Percentiles rank a stretch among this genome's conserved stretches.
These are phyloP conservation scores for Simplicillium sp. DNA, from an alignment of 2,329 filamentous ascomycete genomes.

Conservation along the genomic window DNA sequence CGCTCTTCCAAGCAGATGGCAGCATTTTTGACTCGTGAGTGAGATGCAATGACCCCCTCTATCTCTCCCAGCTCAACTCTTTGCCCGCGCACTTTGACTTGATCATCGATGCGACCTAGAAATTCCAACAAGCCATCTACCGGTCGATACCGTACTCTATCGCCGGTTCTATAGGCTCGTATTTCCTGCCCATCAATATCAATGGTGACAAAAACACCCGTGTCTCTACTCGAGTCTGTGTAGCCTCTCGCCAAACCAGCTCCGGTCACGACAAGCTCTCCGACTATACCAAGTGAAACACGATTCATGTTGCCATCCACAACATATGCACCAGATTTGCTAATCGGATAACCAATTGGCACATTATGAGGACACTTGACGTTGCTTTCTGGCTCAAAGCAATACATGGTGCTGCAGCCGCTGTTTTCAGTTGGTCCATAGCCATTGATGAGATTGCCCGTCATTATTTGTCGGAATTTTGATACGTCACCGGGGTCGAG, in stretches of 20 bases:
- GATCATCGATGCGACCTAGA: constrained; percentile 16
- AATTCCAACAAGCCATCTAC: constrained; percentile 15
- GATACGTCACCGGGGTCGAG: constrained; percentile 4
- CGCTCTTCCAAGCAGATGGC: constrained; percentile 8
- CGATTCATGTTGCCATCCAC: constrained; percentile 10
- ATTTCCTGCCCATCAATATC: constrained; percentile 3
- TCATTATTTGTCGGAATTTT: neutral
- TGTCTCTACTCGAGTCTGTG: constrained; percentile 5
- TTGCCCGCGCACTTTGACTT: constrained; percentile 20
- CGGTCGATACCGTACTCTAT: constrained; percentile 13
- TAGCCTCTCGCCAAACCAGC: constrained; percentile 13
- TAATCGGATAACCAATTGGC: constrained; percentile 12
- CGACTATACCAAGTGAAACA: constrained; percentile 11
- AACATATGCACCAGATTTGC: constrained; percentile 12
- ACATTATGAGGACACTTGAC: constrained; percentile 6
- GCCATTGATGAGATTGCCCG: constrained; percentile 6
- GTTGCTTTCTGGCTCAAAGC: constrained; percentile 2
- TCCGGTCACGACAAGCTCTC: constrained; percentile 16
- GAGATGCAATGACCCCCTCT: constrained; percentile 11
- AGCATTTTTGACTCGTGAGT: constrained; percentile 10
- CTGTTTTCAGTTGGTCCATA: constrained; percentile 17
- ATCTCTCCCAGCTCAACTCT: constrained; percentile 19
- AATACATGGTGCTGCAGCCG: constrained; percentile 10
- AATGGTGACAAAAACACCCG: constrained; percentile 8
- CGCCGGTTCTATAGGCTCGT: constrained; percentile 16